Percentiles rank a stretch among this genome's conserved stretches.
Conservation (phyloP, 768 basidiomycete genomes). For the Sarcodon aspratus region DNA sequence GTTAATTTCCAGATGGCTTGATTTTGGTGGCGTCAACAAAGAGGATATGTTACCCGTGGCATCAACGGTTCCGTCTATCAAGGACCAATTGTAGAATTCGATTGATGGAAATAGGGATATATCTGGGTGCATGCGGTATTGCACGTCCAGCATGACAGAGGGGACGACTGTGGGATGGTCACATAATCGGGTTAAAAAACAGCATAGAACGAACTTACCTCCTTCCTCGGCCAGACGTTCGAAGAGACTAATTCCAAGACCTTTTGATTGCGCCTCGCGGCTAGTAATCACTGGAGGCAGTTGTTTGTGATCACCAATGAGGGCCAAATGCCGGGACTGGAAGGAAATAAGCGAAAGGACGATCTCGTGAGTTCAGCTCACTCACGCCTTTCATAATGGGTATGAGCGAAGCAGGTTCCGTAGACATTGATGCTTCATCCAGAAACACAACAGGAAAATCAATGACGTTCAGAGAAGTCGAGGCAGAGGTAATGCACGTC, state of each 20-base stretch:
- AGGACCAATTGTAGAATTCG: conserved; percentile 66
- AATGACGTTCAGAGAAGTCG: conserved; percentile 46
- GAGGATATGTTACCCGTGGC: conserved; percentile 30
- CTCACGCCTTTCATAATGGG: conserved; percentile 90
- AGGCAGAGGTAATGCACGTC: conserved; percentile 75
- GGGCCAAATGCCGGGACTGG: conserved; percentile 70
- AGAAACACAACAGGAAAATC: conserved; percentile 93
- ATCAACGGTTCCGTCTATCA: conserved; percentile 72
- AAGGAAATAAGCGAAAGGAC: conserved; percentile 7
- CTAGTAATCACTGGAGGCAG: conserved; percentile 82
- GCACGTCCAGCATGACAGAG: conserved; percentile 85
- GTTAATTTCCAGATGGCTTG: conserved; percentile 33
- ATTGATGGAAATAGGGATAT: conserved; percentile 81
- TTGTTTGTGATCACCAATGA: conserved; percentile 98
- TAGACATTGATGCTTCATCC: conserved; percentile 95
- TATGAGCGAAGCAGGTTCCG: conserved; percentile 84
- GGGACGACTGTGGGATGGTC: conserved; percentile 47
- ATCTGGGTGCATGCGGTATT: conserved; percentile 91
- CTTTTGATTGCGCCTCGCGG: conserved; percentile 58
- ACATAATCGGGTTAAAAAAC: background rate
- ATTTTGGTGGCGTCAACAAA: conserved; percentile 50
- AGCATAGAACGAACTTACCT: conserved; percentile 31
- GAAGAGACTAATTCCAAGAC: conserved; percentile 75
- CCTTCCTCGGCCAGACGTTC: conserved; percentile 81
- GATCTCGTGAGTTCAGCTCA: conserved; percentile 12